Evolutionary conservation across 305 asterid genomes (phyloP), one percentile per base, ranked within the genome.

Genomic region (Fraxinus baroniana): DNA sequence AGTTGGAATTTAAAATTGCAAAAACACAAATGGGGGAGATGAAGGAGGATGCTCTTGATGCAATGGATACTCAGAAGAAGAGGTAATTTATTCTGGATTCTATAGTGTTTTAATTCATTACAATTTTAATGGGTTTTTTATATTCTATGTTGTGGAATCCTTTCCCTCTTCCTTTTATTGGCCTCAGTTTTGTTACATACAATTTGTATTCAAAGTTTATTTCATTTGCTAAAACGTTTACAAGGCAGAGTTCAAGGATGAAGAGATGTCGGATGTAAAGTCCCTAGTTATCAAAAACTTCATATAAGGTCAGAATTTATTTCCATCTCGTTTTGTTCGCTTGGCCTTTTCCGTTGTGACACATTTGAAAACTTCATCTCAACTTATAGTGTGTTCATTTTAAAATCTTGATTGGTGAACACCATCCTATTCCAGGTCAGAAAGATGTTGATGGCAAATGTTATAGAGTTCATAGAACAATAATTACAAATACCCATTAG

Each of bases 241-340:
- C 93, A 93, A 97, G 90, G 98, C 92, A 86, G 98, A 94, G 87
- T 93, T 93, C 91, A 92, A 94, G 89, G 98, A 94, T 77, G 99
- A 95, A 87, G 97, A 90, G 46, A 81, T 93, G 92, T 97, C 97
- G 0, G 86, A 85, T 2, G 94, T 92, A 90, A 95, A 94, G 92
- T 89, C 98, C 13, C 81, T 95, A 83, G 98, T 93, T 86, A 88
- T 94, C 82, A 89, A 98, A 81, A 96, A 93, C 90, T 94, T 94
- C 89, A 78, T 96, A 57, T 96, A 78, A 87, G 81, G 77, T n/a
- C 52, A 76, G 73, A 79, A 26, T 44, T 32, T 5, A 74, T 74
- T 35, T 76, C 74, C 22, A 68, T 66, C 39, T 74, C 46, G 13
- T 39, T 39, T 39, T 4, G 77, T 33, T 70, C 78, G 49, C 62